phyloP scores from a whole-genome alignment of 2,329 filamentous ascomycete species.

The Epichloe baconii region DNA sequence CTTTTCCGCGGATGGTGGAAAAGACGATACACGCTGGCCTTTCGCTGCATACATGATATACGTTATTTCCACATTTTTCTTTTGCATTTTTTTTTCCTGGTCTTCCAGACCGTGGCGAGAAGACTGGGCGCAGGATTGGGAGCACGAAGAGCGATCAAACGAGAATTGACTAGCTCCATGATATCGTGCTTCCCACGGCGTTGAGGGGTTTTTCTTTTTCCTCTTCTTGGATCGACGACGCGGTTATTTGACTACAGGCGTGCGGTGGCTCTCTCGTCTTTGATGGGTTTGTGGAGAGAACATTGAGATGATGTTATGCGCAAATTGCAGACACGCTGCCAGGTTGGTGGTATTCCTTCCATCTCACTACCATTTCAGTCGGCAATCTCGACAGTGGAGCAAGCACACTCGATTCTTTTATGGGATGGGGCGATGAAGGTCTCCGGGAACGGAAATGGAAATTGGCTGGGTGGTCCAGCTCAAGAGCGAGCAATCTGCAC shows the following conservation, averaged over 20 bases:
- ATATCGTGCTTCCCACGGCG: conserved; percentile 8
- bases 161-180: conserved; percentile 4
- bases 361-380: conserved; percentile 1
- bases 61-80: background rate
- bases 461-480: background rate
- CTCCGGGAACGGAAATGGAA: background rate
- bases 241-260: background rate
- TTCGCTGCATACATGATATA: background rate
- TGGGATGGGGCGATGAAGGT: background rate
- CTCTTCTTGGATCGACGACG: background rate
- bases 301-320: too few relatives aligned
- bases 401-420: background rate
- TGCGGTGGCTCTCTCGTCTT: background rate
- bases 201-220: conserved; percentile 8
- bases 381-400: background rate
- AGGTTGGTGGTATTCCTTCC: conserved; percentile 11
- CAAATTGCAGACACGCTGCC: conserved; percentile 5
- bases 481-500: conserved; percentile 5
- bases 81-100: background rate
- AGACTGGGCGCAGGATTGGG: background rate
- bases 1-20: background rate
- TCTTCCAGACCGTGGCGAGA: background rate
- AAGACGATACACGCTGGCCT: background rate
- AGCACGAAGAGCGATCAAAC: too few relatives aligned
- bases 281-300: background rate